phyloP scores from a whole-genome alignment of 495 filamentous ascomycete genomes.

The Clavariopsis aquatica region DNA sequence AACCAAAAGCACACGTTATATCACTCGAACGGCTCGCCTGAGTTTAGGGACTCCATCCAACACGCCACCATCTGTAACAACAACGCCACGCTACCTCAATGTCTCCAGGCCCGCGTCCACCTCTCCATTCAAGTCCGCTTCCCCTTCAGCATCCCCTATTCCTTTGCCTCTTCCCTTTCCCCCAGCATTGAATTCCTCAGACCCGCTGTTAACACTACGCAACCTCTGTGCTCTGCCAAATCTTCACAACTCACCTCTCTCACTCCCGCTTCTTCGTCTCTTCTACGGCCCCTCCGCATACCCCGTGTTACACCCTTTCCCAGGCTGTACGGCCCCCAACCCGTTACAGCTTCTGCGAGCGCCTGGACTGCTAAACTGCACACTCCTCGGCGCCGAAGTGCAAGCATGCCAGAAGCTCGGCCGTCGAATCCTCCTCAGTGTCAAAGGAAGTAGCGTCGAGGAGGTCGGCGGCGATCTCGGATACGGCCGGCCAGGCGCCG shows the following conservation, averaged over 20 bases:
- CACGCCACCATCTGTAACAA: not conserved
- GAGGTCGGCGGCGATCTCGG: conserved; percentile 4
- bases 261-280: conserved; percentile 55
- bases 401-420: conserved; percentile 61
- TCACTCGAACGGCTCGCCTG: not conserved
- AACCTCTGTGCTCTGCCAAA: conserved; percentile 8
- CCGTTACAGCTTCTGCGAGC: conserved; percentile 22
- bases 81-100: conserved; percentile 6
- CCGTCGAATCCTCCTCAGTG: conserved; percentile 68
- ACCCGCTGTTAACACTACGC: not conserved
- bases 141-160: not conserved
- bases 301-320: conserved; percentile 46
- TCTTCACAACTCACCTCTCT: conserved; percentile 36
- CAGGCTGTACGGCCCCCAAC: conserved; percentile 34
- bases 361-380: conserved; percentile 51
- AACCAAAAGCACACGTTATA: not conserved
- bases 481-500: conserved; percentile 6
- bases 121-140: not conserved
- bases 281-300: conserved; percentile 43
- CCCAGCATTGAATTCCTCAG: not conserved
- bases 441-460: conserved; percentile 53
- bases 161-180: not conserved
- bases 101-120: not conserved
- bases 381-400: conserved; percentile 58
- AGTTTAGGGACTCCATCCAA: no score